These are phyloP conservation scores for Hansfordia pulvinata DNA, from an alignment of 2,329 filamentous ascomycete genomes.

Conservation along the genomic window DNA sequence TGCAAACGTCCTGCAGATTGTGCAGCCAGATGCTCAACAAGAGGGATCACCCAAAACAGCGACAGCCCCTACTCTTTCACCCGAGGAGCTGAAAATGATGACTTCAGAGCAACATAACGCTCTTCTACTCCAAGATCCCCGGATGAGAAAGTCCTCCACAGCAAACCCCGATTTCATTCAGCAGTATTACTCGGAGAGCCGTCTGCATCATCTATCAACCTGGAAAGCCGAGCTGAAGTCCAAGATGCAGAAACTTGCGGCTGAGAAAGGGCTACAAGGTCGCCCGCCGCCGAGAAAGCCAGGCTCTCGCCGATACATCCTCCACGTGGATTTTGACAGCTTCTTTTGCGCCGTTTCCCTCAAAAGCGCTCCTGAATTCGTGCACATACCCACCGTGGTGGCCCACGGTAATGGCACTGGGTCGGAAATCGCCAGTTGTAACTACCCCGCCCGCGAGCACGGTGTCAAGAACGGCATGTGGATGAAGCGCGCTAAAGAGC, in stretches of 20 bases:
- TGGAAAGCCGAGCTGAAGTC: conserved; percentile 96
- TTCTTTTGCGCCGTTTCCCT: conserved; percentile 92
- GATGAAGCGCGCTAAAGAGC: conserved; percentile 81
- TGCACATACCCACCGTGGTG: conserved; percentile 72
- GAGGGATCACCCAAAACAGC: too few relatives aligned
- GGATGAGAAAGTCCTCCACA: conserved; percentile 76
- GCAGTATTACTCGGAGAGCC: conserved; percentile 90
- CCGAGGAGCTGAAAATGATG: too few relatives aligned
- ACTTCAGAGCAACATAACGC: conserved; percentile 93
- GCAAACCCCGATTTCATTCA: conserved; percentile 88
- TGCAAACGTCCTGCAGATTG: conserved; percentile 1
- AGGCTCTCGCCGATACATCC: conserved; percentile 64
- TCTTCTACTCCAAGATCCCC: conserved; percentile 68
- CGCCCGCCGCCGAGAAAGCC: conserved; percentile 36
- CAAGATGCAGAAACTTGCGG: conserved; percentile 67
- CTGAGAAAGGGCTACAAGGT: conserved; percentile 42
- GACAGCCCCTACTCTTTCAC: too few relatives aligned
- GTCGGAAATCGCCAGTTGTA: conserved; percentile 95
- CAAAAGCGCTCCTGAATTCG: conserved; percentile 61
- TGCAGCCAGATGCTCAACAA: conserved; percentile 2
- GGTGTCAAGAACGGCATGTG: conserved; percentile 98
- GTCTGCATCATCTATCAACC: conserved; percentile 84
- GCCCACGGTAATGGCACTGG: conserved; percentile 76
- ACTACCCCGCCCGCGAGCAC: conserved; percentile 76
- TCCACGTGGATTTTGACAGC: conserved; percentile 96